A percentile compares a stretch with the other conserved stretches of the same genome.
These are phyloP conservation scores for Fistulifera pelliculosa DNA, from an alignment of 108 stramenopile species.

Conservation along the genomic window DNA sequence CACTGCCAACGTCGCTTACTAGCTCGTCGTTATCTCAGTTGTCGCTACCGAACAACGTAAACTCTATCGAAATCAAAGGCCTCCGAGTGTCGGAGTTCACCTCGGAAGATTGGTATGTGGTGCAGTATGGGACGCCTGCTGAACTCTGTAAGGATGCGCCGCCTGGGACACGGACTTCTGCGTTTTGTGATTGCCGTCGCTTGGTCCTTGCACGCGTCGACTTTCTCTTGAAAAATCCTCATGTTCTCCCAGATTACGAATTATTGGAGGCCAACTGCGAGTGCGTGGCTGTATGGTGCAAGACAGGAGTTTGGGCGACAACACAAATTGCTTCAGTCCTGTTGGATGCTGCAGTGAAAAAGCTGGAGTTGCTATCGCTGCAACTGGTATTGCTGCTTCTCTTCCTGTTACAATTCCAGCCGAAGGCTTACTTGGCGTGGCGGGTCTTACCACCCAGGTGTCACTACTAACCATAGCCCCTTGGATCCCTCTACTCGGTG, in stretches of 20 bases:
- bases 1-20: not conserved
- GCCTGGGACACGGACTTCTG: constrained; percentile 21
- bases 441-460: constrained; percentile 51
- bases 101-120: constrained; percentile 32
- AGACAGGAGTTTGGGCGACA: constrained; percentile 50
- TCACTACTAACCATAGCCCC: constrained; percentile 46
- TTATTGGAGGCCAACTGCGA: constrained; percentile 68
- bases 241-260: constrained; percentile 50
- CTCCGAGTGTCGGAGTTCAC: constrained; percentile 6
- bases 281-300: constrained; percentile 78
- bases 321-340: constrained; percentile 40
- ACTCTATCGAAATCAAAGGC: too few relatives aligned
- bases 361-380: constrained; percentile 51
- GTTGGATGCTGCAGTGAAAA: constrained; percentile 48
- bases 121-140: constrained; percentile 18
- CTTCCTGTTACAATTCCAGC: constrained; percentile 64
- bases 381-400: constrained; percentile 46
- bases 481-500: constrained; percentile 52
- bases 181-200: constrained; percentile 1
- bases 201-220: constrained; percentile 41
- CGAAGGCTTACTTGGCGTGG: constrained; percentile 67
- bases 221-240: constrained; percentile 35
- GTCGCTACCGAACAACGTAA: too few relatives aligned
- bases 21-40: constrained; percentile 4
- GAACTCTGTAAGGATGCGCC: constrained; percentile 11